Evolutionary conservation across 1,139 yeast species (phyloP).

Genomic region (Debaryomyces robertsiae): DNA sequence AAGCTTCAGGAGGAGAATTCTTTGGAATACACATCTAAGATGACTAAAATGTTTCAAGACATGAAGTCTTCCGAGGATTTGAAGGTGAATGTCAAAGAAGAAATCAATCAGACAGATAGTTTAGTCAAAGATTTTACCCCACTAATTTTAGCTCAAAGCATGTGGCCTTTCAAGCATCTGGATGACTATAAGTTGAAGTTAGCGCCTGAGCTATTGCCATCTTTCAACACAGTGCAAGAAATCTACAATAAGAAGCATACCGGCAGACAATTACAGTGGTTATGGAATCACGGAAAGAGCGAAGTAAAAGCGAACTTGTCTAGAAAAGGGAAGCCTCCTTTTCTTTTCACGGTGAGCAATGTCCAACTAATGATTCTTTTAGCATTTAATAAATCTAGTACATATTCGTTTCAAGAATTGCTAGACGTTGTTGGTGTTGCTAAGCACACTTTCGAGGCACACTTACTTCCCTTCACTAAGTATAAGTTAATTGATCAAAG

Average conservation of each 20-base stretch:
- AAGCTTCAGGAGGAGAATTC: constrained; percentile 89
- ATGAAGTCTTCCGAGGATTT: constrained; percentile 84
- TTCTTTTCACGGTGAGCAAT: constrained; percentile 76
- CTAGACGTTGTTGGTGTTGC: constrained; percentile 70
- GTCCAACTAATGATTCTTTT: constrained; percentile 85
- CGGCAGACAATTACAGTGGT: constrained; percentile 92
- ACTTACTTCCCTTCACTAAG: constrained; percentile 77
- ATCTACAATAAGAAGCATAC: constrained; percentile 76
- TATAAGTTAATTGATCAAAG: constrained; percentile 71
- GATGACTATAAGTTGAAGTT: constrained; percentile 46
- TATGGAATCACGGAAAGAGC: constrained; percentile 93
- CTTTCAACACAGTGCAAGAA: constrained; percentile 67
- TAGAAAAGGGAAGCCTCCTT: constrained; percentile 82
- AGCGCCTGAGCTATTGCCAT: constrained; percentile 57
- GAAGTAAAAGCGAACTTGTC: constrained; percentile 89
- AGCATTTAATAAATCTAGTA: constrained; percentile 69
- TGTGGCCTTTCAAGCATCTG: constrained; percentile 76
- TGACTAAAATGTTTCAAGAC: constrained; percentile 96
- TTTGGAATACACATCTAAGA: constrained; percentile 87
- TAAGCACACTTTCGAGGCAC: constrained; percentile 66
- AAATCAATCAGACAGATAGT: constrained; percentile 34
- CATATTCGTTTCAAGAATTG: constrained; percentile 63
- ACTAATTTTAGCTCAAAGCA: constrained; percentile 78
- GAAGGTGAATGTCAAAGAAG: constrained; percentile 63
- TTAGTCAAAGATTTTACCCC: constrained; percentile 69